Evolutionary conservation across 2,329 filamentous ascomycete species (phyloP).

Genomic region (Fragosphaeria purpurea): DNA sequence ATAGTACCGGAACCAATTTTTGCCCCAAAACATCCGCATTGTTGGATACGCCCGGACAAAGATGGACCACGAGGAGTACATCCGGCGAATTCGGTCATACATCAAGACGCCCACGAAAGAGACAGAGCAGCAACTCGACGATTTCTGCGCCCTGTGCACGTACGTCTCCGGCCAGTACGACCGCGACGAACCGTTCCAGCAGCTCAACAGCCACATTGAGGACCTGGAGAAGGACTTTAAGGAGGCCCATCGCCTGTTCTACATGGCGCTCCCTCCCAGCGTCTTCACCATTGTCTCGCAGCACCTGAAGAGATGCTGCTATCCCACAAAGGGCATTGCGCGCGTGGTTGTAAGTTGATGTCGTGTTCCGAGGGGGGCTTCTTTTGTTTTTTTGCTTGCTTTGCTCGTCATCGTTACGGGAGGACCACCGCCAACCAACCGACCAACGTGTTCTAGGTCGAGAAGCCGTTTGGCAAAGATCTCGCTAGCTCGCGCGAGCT

Average conservation of each 20-base stretch:
- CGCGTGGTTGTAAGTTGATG: slow-evolving; percentile 70
- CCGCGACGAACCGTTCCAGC: slow-evolving; percentile 85
- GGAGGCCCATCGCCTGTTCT: slow-evolving; percentile 89
- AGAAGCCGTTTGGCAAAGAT: slow-evolving; percentile 99
- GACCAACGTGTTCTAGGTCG: slow-evolving; percentile 44
- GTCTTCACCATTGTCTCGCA: slow-evolving; percentile 98
- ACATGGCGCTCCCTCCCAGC: slow-evolving; percentile 96
- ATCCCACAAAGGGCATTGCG: slow-evolving; percentile 80
- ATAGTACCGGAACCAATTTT: slow-evolving; percentile 97
- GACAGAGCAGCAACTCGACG: slow-evolving; percentile 85
- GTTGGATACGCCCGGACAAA: slow-evolving; percentile 98
- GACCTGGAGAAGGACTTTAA: slow-evolving; percentile 72
- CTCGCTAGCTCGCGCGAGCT: slow-evolving; percentile 87
- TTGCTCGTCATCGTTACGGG: not conserved
- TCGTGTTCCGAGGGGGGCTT: too few species aligned
- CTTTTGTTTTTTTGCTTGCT: not conserved
- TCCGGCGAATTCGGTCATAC: slow-evolving; percentile 90
- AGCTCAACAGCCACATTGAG: slow-evolving; percentile 75
- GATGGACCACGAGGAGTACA: slow-evolving; percentile 96
- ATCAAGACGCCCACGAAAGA: slow-evolving; percentile 99
- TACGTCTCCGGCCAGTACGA: slow-evolving; percentile 98
- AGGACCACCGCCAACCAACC: too few species aligned
- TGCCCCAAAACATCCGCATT: slow-evolving; percentile 91
- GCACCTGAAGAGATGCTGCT: slow-evolving; percentile 95
- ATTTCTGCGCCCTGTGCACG: slow-evolving; percentile 79